Evolutionary conservation across 2,329 filamentous ascomycete species (phyloP), one percentile per base, ranked within the genome.

Genomic region (Metarhizium album): DNA sequence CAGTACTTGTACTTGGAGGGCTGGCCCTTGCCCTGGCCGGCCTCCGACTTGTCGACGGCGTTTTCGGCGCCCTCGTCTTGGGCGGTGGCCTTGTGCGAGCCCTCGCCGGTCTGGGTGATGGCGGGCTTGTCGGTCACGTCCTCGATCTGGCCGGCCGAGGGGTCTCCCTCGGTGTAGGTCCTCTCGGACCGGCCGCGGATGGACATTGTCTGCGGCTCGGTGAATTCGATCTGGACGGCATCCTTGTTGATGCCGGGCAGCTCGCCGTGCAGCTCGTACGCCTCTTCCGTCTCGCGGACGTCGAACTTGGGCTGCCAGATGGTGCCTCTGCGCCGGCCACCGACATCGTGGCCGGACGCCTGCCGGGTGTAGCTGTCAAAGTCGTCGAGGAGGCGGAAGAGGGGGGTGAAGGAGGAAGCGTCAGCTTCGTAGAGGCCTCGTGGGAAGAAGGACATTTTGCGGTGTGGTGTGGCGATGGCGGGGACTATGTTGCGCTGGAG

Each of bases 201-300:
- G 51, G 79, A 75, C 23, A 90, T 69, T 27, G 83, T 87, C 67
- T 84, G 79, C 20, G 75, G 71, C 64, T 89, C 85, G 51, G 78
- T 81, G 73, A 89, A 90, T 63, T 89, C 85, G 62, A 90, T 84
- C 62, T 76, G 73, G 61, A 90, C 70, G 61, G 88, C 74, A 57
- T 86, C 80, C 67, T 86, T 84, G 55, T 79, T 77, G 57, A 88
- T 73, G 46, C 86, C 86, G 0, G 86, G 83, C 1, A 90, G 79
- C 66, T 90, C 86, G 59, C 86, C 86, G 59, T 89, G 80, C 13
- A 90, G 79, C 67, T 89, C 80, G 63, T 87, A 90, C 52, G 70
- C 64, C 11, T 78, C 68, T 52, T 78, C 74, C 3, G 75, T 74
- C 70, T 90, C 86, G 64, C 77, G 80, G 54, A 88, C 74, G 57